phyloP scores from a whole-genome alignment of 2,329 filamentous ascomycete genomes.

The Fusarium secorum region DNA sequence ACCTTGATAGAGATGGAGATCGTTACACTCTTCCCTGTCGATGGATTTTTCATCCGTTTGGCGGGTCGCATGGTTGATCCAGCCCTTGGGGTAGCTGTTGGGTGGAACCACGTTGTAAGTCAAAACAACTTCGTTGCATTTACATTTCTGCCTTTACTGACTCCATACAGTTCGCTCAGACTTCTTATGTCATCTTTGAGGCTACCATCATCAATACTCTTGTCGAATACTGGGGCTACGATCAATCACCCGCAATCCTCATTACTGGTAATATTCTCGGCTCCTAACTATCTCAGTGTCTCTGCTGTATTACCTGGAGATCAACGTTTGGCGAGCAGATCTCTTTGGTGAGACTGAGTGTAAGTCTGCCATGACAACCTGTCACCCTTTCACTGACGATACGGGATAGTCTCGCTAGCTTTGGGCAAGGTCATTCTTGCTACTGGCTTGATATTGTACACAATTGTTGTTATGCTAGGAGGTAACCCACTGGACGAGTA shows the following conservation, averaged over 20 bases:
- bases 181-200: not conserved
- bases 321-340: not conserved
- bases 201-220: not conserved
- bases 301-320: not conserved
- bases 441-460: slow-evolving; percentile 72
- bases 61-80: not conserved
- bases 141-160: not conserved
- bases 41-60: not conserved
- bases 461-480: slow-evolving; percentile 78
- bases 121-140: not conserved
- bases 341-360: not conserved
- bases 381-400: not conserved
- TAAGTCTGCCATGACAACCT: not conserved
- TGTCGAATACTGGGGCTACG: not conserved
- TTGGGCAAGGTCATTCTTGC: slow-evolving; percentile 71
- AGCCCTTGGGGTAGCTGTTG: not conserved
- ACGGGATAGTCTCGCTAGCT: slow-evolving; percentile 59
- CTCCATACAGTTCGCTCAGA: not conserved
- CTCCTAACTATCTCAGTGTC: not conserved
- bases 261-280: not conserved
- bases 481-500: slow-evolving; percentile 65
- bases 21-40: not conserved
- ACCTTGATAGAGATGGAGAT: not conserved
- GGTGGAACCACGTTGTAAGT: not conserved
- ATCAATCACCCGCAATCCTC: not conserved